Base-by-base conservation (phyloP, 2,329 filamentous ascomycete genomes). In the Colletotrichum sp. region DNA sequence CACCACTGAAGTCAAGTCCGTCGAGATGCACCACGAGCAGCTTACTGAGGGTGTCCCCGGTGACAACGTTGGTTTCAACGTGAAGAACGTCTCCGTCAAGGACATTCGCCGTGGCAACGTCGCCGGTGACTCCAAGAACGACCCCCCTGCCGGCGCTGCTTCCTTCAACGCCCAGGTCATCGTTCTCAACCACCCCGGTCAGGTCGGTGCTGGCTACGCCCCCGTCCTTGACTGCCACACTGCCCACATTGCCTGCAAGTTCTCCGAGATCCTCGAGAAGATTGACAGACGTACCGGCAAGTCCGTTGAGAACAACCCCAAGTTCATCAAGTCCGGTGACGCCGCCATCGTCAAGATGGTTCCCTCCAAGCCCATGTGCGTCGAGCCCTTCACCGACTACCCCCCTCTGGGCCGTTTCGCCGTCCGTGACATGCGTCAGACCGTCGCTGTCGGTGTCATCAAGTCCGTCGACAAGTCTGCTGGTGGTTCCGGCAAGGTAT, bases 51-150 rank as follows among this genome's bases (percentile, higher is more conserved):
- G 97, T 95, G 86, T 95, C 81, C 97, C 97, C 86, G 97, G 97
- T 94, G 97, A 99, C 95, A 99, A 99, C 93, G 97, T 99, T 88
- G 97, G 97, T 85, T 99, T 99, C 96, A 99, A 99, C 95, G 96
- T 99, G 91, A 99, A 99, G 96, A 99, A 99, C 97, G 97, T 99
- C 86, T 98, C 97, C 89, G 97, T 99, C 91, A 99, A 99, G 96
- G 97, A 99, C 89, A 98, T 99, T 87, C 97, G 97, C 90, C 97
- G 97, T 98, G 97, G 97, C 87, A 98, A 99, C 94, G 97, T 99
- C 84, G 95, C 95, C 85, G 95, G 96, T 95, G 97, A 99, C 95
- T 96, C 95, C 93, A 99, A 99, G 96, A 97, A 98, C 92, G 97
- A 99, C 91, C 97, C 97, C 84, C 95, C 97, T 81, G 87, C 90